Conservation (phyloP, 140 eudicot species). For the Senecio squalidus region DNA sequence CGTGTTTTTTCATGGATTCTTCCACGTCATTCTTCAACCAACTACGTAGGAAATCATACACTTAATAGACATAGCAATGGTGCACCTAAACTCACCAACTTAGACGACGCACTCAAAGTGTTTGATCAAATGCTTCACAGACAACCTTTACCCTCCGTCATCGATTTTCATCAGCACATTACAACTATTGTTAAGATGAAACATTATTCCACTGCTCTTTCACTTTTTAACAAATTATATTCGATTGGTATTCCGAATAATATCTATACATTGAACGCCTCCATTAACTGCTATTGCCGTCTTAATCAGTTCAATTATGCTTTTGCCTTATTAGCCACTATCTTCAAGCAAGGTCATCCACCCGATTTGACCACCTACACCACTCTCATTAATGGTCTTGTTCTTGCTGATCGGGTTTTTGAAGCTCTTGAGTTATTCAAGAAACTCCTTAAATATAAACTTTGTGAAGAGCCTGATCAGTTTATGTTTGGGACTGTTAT, state of each 20-base stretch:
- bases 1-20: neutral
- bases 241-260: neutral
- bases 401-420: neutral
- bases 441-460: neutral
- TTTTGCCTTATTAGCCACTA: neutral
- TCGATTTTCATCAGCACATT: neutral
- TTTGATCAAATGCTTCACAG: neutral
- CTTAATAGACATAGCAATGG: too few relatives aligned
- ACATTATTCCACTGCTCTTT: neutral
- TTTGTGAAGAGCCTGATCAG: neutral
- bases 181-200: neutral
- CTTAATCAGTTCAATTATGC: neutral
- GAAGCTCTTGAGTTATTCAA: neutral
- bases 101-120: neutral
- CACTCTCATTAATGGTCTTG: neutral
- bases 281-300: neutral
- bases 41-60: too few relatives aligned
- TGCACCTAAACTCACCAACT: neutral
- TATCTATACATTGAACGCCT: neutral
- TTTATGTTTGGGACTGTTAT: slow-evolving; percentile 1
- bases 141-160: neutral
- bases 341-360: neutral
- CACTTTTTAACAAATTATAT: neutral
- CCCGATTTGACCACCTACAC: neutral
- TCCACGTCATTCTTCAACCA: too few relatives aligned